phyloP scores from a whole-genome alignment of 1,284 basidiomycete species.

The Cutaneotrichosporon mucoides region DNA sequence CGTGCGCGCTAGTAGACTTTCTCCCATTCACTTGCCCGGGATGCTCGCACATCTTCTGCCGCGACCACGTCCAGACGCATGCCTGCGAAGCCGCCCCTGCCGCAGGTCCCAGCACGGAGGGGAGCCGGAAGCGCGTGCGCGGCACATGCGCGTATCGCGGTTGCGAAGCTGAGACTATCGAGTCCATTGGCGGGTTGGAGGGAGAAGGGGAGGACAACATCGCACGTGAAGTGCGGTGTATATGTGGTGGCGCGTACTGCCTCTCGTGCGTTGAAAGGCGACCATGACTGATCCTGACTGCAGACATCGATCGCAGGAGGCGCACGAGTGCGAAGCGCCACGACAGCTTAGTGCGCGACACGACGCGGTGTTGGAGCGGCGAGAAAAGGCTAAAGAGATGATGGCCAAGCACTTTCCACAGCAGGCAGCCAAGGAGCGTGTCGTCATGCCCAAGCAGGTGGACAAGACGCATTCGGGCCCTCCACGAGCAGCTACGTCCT shows the following conservation, averaged over 20 bases:
- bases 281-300: not conserved
- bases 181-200: constrained; percentile 30
- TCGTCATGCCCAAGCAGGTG: constrained; percentile 29
- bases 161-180: constrained; percentile 35
- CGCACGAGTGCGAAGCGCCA: constrained; percentile 35
- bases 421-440: constrained; percentile 13
- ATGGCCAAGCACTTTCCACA: constrained; percentile 33
- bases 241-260: constrained; percentile 36
- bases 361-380: constrained; percentile 25
- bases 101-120: not conserved
- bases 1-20: constrained; percentile 40
- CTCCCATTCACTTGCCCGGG: constrained; percentile 36
- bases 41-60: constrained; percentile 33
- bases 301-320: constrained; percentile 31
- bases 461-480: constrained; percentile 13
- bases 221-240: constrained; percentile 35
- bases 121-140: constrained; percentile 14
- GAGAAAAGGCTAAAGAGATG: constrained; percentile 27
- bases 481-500: not conserved
- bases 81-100: constrained; percentile 17
- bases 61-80: constrained; percentile 32
- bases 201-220: constrained; percentile 19
- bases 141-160: constrained; percentile 23
- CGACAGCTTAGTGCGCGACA: constrained; percentile 25
- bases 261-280: constrained; percentile 27